phyloP scores from a whole-genome alignment of 2,329 filamentous ascomycete genomes.

The Trichoderma aggressivum region DNA sequence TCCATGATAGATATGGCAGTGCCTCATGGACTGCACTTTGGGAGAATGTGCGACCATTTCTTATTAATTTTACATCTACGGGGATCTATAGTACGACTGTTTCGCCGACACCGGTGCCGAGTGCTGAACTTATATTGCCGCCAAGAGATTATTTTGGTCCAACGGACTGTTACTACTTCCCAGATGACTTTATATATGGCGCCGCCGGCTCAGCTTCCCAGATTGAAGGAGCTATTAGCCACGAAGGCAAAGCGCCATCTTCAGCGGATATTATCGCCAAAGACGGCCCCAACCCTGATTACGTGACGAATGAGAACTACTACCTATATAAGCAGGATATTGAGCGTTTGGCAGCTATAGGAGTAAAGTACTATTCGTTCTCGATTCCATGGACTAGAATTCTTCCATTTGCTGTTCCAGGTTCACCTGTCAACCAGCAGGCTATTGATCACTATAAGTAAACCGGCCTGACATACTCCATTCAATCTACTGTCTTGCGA shows the following conservation, averaged over 20 bases:
- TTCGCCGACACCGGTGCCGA: constrained; percentile 52
- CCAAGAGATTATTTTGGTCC: constrained; percentile 50
- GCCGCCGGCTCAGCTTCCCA: constrained; percentile 33
- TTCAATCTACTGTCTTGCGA: no score
- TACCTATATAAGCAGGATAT: constrained; percentile 57
- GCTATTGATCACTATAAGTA: constrained; percentile 47
- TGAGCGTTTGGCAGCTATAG: constrained; percentile 49
- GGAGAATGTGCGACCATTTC: constrained; percentile 30
- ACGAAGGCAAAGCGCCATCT: constrained; percentile 42
- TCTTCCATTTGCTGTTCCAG: constrained; percentile 48
- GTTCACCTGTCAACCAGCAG: constrained; percentile 49
- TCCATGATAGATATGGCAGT: constrained; percentile 14
- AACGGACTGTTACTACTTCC: constrained; percentile 48
- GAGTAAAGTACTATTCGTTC: constrained; percentile 50
- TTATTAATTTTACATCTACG: constrained; percentile 33
- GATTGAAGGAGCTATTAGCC: constrained; percentile 2
- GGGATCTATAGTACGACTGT: constrained; percentile 45
- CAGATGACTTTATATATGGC: constrained; percentile 46
- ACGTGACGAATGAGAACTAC: constrained; percentile 49
- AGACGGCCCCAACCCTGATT: constrained; percentile 28
- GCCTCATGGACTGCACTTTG: constrained; percentile 34
- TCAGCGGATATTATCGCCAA: constrained; percentile 41
- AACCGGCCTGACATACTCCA: neutral
- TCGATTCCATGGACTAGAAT: constrained; percentile 52
- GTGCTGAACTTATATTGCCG: constrained; percentile 52